Percentiles rank a stretch among this genome's conserved stretches.
Conservation (phyloP, 2,329 filamentous ascomycete species). For the Magnaporthiopsis poae region DNA sequence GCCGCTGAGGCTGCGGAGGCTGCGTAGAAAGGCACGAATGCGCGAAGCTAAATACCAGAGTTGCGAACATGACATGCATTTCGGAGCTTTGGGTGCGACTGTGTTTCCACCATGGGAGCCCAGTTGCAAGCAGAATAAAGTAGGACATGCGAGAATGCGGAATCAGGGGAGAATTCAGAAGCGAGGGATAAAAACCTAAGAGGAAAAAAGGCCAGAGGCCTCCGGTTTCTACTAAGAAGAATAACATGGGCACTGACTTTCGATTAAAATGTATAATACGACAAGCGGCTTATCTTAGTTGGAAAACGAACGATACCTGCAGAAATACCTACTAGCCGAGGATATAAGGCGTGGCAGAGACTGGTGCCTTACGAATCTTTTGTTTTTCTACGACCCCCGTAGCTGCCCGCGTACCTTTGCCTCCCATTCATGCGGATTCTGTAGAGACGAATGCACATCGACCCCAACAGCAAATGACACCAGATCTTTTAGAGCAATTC, state of each 20-base stretch:
- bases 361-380: too few species aligned
- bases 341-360: neutral
- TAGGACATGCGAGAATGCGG: neutral
- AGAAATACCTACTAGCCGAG: neutral
- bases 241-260: neutral
- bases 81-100: neutral
- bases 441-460: too few species aligned
- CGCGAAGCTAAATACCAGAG: neutral
- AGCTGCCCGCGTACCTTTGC: too few species aligned
- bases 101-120: neutral
- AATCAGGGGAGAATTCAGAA: neutral
- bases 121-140: neutral
- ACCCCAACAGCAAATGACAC: too few species aligned
- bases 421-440: too few species aligned
- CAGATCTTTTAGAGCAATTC: too few species aligned
- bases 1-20: conserved; percentile 2
- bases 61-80: neutral
- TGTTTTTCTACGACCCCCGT: too few species aligned
- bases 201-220: neutral
- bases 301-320: neutral
- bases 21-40: neutral
- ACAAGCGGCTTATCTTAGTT: neutral
- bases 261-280: neutral
- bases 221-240: neutral
- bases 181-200: neutral